Evolutionary conservation across 148 eudicot species (phyloP).

Genomic region (Cornus kousa): DNA sequence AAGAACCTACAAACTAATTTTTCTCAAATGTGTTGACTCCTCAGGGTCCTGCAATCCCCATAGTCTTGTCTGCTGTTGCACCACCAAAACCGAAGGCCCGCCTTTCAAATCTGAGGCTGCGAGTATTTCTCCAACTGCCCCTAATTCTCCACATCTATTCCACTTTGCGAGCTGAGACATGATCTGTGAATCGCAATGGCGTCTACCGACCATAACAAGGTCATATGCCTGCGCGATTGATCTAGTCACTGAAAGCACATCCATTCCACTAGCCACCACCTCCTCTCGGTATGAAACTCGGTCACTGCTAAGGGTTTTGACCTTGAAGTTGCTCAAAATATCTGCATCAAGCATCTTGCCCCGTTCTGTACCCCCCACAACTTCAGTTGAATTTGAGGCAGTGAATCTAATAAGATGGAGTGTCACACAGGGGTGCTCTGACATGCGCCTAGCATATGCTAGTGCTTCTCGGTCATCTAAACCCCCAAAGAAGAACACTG

Average conservation of each 20-base stretch:
- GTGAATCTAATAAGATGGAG: conserved; percentile 33
- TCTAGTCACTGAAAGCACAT: conserved; percentile 23
- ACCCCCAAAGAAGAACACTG: conserved; percentile 53
- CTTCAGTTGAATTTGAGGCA: conserved; percentile 9
- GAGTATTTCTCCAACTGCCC: conserved; percentile 52
- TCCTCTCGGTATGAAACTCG: conserved; percentile 39
- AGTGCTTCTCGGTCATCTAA: conserved; percentile 54
- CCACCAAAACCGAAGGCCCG: conserved; percentile 27
- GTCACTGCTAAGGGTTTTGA: conserved; percentile 21
- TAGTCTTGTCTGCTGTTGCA: conserved; percentile 40
- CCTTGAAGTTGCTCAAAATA: conserved; percentile 34
- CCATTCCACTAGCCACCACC: conserved; percentile 23
- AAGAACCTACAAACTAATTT: conserved; percentile 22
- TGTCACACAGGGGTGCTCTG: conserved; percentile 28
- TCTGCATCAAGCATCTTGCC: conserved; percentile 42
- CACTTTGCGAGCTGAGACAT: conserved; percentile 34
- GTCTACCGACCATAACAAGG: conserved; percentile 51
- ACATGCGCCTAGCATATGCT: conserved; percentile 41
- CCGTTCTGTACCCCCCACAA: conserved; percentile 25
- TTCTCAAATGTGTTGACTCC: conserved; percentile 40
- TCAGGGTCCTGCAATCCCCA: conserved; percentile 55
- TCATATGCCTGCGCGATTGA: conserved; percentile 31
- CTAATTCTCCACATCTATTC: conserved; percentile 44
- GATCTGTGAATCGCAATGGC: conserved; percentile 35
- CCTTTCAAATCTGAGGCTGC: conserved; percentile 29